Evolutionary conservation across 805 yeast species (phyloP).

Genomic region (Kuraishia borneana): DNA sequence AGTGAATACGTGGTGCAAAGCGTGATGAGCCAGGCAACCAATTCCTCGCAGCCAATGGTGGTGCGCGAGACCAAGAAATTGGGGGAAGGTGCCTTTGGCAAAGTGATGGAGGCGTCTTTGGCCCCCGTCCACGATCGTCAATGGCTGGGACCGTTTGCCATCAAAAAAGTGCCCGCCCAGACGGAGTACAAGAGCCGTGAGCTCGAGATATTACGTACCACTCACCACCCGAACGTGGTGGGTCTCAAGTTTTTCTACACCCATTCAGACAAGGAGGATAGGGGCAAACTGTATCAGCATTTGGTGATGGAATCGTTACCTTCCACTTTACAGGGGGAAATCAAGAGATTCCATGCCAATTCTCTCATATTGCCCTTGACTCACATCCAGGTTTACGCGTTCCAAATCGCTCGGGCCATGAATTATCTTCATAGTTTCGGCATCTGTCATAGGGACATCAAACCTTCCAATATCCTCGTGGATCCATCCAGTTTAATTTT

Average conservation of each 20-base stretch:
- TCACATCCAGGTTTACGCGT: constrained; percentile 67
- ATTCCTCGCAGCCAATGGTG: constrained; percentile 46
- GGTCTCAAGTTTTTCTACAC: constrained; percentile 61
- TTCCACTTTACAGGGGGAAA: constrained; percentile 68
- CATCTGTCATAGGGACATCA: constrained; percentile 75
- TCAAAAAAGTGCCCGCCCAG: constrained; percentile 78
- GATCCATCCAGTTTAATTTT: constrained; percentile 57
- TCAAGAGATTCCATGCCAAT: constrained; percentile 52
- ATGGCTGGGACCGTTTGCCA: constrained; percentile 78
- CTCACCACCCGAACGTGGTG: constrained; percentile 74
- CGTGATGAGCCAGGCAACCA: constrained; percentile 52
- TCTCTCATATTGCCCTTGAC: constrained; percentile 56
- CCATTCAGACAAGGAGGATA: constrained; percentile 48
- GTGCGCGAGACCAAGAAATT: constrained; percentile 63
- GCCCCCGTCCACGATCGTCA: constrained; percentile 5
- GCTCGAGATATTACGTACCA: constrained; percentile 61
- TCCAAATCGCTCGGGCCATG: constrained; percentile 78
- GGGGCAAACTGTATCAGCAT: constrained; percentile 58
- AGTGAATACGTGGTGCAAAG: constrained; percentile 42
- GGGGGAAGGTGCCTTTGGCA: constrained; percentile 84
- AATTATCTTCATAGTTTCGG: constrained; percentile 71
- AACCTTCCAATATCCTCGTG: constrained; percentile 72
- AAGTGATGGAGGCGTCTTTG: constrained; percentile 64
- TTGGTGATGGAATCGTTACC: constrained; percentile 83
- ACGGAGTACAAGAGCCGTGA: constrained; percentile 80